These are phyloP conservation scores for Yarrowia deformans DNA, from an alignment of 805 yeast genomes.

Conservation along the genomic window DNA sequence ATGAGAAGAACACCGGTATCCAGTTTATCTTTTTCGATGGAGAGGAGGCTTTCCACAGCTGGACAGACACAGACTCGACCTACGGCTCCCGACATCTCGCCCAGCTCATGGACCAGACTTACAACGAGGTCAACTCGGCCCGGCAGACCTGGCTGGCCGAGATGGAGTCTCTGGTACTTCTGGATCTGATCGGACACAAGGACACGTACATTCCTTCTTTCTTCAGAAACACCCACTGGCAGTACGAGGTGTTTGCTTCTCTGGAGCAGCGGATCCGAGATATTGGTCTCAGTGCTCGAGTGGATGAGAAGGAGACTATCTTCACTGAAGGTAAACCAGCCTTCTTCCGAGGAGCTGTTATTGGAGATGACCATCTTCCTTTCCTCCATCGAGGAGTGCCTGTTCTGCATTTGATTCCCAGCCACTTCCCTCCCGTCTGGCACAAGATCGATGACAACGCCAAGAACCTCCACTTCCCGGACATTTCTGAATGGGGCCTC, in stretches of 20 bases:
- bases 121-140: conserved; percentile 41
- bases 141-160: conserved; percentile 46
- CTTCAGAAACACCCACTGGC: conserved; percentile 53
- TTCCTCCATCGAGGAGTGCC: conserved; percentile 58
- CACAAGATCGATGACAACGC: conserved; percentile 60
- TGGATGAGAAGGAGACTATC: conserved; percentile 26
- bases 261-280: conserved; percentile 50
- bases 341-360: conserved; percentile 43
- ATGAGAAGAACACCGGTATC: conserved; percentile 49
- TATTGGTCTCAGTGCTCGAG: conserved; percentile 1
- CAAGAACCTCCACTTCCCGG: conserved; percentile 51
- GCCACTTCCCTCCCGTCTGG: conserved; percentile 61
- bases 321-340: conserved; percentile 42
- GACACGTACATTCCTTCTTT: conserved; percentile 54
- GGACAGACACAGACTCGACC: conserved; percentile 61
- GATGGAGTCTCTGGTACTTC: conserved; percentile 57
- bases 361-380: conserved; percentile 65
- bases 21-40: conserved; percentile 66
- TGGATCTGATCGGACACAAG: conserved; percentile 60
- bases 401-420: conserved; percentile 62
- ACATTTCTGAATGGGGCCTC: conserved; percentile 58
- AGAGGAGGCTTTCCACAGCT: conserved; percentile 64
- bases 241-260: conserved; percentile 52
- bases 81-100: conserved; percentile 65
- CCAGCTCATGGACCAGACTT: conserved; percentile 49